Percentiles rank a stretch among this genome's conserved stretches.
phyloP scores from a whole-genome alignment of 176 grass and related monocot species.

The Pontederia crassipes region DNA sequence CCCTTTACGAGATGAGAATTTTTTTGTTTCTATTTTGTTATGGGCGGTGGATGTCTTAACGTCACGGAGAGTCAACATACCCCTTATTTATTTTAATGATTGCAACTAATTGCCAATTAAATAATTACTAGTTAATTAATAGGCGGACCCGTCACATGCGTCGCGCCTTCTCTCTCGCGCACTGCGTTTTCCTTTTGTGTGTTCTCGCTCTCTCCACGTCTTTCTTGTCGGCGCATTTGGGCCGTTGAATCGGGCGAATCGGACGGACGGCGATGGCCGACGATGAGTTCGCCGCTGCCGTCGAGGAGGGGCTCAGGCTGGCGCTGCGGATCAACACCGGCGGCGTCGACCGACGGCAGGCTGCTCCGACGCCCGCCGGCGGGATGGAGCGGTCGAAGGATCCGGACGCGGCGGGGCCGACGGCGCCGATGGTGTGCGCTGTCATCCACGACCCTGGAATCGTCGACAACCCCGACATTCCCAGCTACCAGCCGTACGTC shows the following conservation, averaged over 20 bases:
- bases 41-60: too few relatives aligned
- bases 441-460: conserved; percentile 55
- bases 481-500: conserved; percentile 94
- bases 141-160: too few relatives aligned
- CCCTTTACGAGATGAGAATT: too few relatives aligned
- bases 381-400: conserved; percentile 43
- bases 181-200: too few relatives aligned
- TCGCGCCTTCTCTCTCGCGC: too few relatives aligned
- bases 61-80: too few relatives aligned
- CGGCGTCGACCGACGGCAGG: not conserved
- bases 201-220: not conserved
- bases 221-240: not conserved
- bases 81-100: too few relatives aligned
- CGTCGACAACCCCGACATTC: conserved; percentile 84
- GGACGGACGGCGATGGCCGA: conserved; percentile 2
- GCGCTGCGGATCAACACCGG: conserved; percentile 31
- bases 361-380: conserved; percentile 20
- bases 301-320: conserved; percentile 79
- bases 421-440: conserved; percentile 66
- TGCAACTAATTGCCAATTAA: too few relatives aligned
- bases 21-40: too few relatives aligned
- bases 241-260: not conserved
- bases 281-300: conserved; percentile 57
- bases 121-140: too few relatives aligned
- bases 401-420: conserved; percentile 29